A percentile compares a stretch with the other conserved stretches of the same genome.
Evolutionary conservation across 495 filamentous ascomycete species (phyloP).

Genomic region (Hypoxylon intermedium): DNA sequence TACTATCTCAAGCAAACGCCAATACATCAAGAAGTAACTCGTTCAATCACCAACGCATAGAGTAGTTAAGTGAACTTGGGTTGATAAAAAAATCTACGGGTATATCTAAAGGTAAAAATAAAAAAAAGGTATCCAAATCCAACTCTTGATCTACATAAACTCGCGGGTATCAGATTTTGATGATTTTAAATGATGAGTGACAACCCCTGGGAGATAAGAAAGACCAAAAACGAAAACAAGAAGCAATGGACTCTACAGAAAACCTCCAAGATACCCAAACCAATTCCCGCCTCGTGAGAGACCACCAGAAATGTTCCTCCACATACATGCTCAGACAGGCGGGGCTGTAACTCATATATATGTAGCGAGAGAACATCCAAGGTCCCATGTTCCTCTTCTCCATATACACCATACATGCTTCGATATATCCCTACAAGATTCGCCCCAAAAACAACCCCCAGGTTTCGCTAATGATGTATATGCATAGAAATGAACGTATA

Average conservation of each 20-base stretch:
- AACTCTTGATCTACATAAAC: constrained; percentile 2
- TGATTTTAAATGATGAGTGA: constrained; percentile 14
- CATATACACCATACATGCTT: constrained; percentile 8
- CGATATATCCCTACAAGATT: background rate
- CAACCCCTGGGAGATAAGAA: background rate
- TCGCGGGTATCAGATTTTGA: constrained; percentile 7
- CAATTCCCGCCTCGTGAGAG: constrained; percentile 5
- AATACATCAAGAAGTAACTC: no score
- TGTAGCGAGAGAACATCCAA: constrained; percentile 1
- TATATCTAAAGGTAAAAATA: constrained; percentile 18
- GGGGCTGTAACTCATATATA: constrained; percentile 8
- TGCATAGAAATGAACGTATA: constrained; percentile 1
- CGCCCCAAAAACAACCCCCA: background rate
- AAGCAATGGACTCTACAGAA: constrained; percentile 21
- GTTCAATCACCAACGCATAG: no score
- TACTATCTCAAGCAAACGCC: no score
- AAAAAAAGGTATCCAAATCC: no score
- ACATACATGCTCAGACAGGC: background rate
- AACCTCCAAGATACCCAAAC: constrained; percentile 4
- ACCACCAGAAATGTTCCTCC: background rate
- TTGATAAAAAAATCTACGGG: constrained; percentile 25
- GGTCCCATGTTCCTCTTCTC: no score
- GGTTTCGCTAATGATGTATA: constrained; percentile 7
- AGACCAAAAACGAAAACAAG: background rate
- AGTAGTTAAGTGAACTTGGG: no score